Evolutionary conservation across 129 eudicot species (phyloP), one percentile per base, ranked within the genome.

Genomic region (Centella asiatica): DNA sequence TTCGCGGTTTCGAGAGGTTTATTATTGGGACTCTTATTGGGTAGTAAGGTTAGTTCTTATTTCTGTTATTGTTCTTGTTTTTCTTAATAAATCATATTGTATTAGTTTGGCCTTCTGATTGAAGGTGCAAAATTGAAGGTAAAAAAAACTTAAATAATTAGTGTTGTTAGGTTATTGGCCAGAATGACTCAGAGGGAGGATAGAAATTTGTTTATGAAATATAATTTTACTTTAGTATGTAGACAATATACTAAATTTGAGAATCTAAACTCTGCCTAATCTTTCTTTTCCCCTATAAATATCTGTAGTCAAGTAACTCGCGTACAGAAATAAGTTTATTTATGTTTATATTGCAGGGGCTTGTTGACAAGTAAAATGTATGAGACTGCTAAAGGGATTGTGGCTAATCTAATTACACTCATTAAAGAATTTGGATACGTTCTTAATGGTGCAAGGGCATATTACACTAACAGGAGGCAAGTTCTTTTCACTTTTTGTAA

Each of bases 11-110:
- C 70, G 82, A 31, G 98, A 92, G 74, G 96, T 92, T 65, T 92
- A 92, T 64, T 92, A 92, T 65, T 92, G 98, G 98, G 98, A 92
- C 76, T 84, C 95, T 53, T 92, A 92, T 45, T 92, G 95, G 95
- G 79, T 87, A 2, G 82, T 87, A 67, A 87, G 98, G 98, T 86
- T 29, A 29, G 59, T 64, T 60, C 40, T 28, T 47, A 23, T 20
- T 53, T n/a, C 20, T 7, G 4, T 31, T 12, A 8, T 48, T 28
- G 7, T 25, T 27, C 27, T 1, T 23, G n/a, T 11, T 28, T 14
- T 19, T 54, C 10, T 28, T 32, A 28, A 22, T 28, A 54, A 11
- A 10, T 27, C 39, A 26, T 33, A 12, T 28, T 17, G 4, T 56
- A 17, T 0, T 18, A 28, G 13, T 56, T 29, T 29, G 39, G 8